phyloP scores from a whole-genome alignment of 2,329 filamentous ascomycete genomes.

The Ophiobolus disseminans region DNA sequence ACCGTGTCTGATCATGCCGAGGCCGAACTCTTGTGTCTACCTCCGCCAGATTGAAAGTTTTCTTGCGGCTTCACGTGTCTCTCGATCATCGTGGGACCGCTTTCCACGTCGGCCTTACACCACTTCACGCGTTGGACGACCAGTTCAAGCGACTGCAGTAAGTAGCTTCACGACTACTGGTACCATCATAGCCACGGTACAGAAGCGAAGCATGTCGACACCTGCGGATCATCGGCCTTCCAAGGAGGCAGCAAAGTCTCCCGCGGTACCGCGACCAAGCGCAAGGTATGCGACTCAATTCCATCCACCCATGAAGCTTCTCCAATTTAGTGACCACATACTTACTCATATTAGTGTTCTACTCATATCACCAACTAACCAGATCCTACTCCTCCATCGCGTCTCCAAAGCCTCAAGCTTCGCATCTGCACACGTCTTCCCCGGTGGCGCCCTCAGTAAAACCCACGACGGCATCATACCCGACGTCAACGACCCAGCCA shows the following conservation, averaged over 20 bases:
- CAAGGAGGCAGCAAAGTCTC: slow-evolving; percentile 44
- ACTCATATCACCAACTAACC: slow-evolving; percentile 83
- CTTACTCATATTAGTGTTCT: slow-evolving; percentile 67
- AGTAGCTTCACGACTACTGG: background rate
- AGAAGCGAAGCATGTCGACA: slow-evolving; percentile 40
- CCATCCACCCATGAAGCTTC: background rate
- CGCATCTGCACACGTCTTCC: slow-evolving; percentile 92
- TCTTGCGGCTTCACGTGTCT: background rate
- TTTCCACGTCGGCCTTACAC: background rate
- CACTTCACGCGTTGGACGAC: background rate
- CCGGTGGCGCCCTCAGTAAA: slow-evolving; percentile 81
- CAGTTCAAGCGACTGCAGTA: background rate
- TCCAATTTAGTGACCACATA: too few relatives aligned
- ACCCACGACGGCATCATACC: slow-evolving; percentile 75
- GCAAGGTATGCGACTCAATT: slow-evolving; percentile 58
- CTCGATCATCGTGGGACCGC: background rate
- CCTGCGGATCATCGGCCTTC: slow-evolving; percentile 40
- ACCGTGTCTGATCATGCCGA: slow-evolving; percentile 36
- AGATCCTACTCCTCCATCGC: slow-evolving; percentile 86
- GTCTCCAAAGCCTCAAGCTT: slow-evolving; percentile 84
- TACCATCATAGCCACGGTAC: background rate
- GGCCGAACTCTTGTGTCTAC: slow-evolving; percentile 13
- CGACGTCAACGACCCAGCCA: slow-evolving; percentile 55
- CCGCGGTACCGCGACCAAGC: slow-evolving; percentile 66
- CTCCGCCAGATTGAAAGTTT: slow-evolving; percentile 15